Percentiles rank a stretch among this genome's conserved stretches.
phyloP scores from a whole-genome alignment of 2,329 filamentous ascomycete species.

The Paramyrothecium roridum region DNA sequence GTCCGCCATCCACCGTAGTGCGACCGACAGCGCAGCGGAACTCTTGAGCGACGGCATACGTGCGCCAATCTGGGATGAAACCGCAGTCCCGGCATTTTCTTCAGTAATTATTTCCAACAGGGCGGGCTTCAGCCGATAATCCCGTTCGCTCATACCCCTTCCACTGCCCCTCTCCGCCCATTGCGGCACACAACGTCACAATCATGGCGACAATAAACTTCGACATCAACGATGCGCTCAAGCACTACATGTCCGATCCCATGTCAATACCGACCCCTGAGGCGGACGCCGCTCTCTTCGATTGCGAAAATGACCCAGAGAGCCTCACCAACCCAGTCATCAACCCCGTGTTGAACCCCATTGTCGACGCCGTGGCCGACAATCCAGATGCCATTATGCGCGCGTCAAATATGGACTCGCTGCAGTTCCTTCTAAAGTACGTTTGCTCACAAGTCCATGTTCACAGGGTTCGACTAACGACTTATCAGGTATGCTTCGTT shows the following conservation, averaged over 20 bases:
- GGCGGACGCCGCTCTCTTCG: slow-evolving; percentile 76
- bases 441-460: slow-evolving; percentile 62
- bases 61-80: no score
- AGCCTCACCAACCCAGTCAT: slow-evolving; percentile 74
- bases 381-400: slow-evolving; percentile 85
- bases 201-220: slow-evolving; percentile 77
- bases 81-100: no score
- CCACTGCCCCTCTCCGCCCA: not conserved
- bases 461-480: no score
- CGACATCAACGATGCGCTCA: slow-evolving; percentile 94
- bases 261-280: slow-evolving; percentile 79
- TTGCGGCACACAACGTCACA: slow-evolving; percentile 15
- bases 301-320: slow-evolving; percentile 91
- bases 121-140: no score
- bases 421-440: slow-evolving; percentile 93
- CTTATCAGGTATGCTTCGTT: slow-evolving; percentile 69
- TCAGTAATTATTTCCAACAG: no score
- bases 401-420: slow-evolving; percentile 79
- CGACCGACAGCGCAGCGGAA: no score
- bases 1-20: not conserved
- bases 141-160: not conserved
- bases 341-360: slow-evolving; percentile 83
- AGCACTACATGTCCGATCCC: slow-evolving; percentile 94
- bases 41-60: no score
- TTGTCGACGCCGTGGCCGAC: slow-evolving; percentile 88